A percentile compares a stretch with the other conserved stretches of the same genome.
Conservation (phyloP, 805 yeast species). For the Candida maltosa region DNA sequence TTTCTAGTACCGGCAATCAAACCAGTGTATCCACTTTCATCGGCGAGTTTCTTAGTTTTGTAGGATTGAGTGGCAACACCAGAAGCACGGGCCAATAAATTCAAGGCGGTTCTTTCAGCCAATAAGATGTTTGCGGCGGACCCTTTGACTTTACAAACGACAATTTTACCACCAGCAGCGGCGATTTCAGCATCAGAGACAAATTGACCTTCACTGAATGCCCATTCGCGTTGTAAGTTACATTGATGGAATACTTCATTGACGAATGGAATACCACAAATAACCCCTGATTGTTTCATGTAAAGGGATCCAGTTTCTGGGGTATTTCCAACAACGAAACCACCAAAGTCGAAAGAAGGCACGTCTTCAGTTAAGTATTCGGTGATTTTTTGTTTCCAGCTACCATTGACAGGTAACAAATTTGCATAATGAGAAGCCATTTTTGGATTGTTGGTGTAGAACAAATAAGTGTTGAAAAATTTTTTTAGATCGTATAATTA, state of each 20-base stretch:
- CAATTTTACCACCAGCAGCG: conserved; percentile 49
- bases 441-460: not conserved
- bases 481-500: too few species aligned
- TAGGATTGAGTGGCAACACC: conserved; percentile 82
- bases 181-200: conserved; percentile 40
- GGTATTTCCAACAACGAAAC: conserved; percentile 85
- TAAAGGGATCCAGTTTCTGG: conserved; percentile 69
- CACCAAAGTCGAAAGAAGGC: conserved; percentile 93
- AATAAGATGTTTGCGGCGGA: conserved; percentile 75
- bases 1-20: conserved; percentile 93
- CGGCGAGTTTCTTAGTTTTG: conserved; percentile 57
- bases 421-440: conserved; percentile 35
- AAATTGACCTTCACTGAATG: conserved; percentile 62
- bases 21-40: conserved; percentile 68
- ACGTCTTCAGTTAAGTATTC: conserved; percentile 82
- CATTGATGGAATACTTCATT: conserved; percentile 80
- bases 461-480: too few species aligned
- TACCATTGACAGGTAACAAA: conserved; percentile 70
- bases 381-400: conserved; percentile 78
- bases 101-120: conserved; percentile 85
- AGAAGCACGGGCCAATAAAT: conserved; percentile 75
- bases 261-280: conserved; percentile 89
- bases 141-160: conserved; percentile 77
- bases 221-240: conserved; percentile 70
- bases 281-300: conserved; percentile 77